These are phyloP conservation scores for Eimeria praecox DNA, from an alignment of 169 alveolate species.

Conservation along the genomic window DNA sequence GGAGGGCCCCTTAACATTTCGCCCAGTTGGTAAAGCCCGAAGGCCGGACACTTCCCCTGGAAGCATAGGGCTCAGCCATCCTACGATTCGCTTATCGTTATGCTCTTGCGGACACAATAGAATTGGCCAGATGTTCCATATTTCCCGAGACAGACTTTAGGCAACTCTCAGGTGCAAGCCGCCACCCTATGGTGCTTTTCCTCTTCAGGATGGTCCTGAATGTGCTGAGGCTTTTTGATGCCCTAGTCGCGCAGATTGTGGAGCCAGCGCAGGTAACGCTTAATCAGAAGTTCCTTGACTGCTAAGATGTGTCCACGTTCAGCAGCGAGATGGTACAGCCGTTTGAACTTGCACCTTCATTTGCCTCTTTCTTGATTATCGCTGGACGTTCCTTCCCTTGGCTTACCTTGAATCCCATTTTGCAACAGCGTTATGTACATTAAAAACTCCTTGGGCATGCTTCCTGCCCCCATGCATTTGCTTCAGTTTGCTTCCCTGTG, in stretches of 20 bases:
- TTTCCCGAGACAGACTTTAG: background rate
- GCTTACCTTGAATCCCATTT: background rate
- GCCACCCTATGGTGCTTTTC: background rate
- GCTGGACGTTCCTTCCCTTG: background rate
- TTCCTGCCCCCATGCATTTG: background rate
- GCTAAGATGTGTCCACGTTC: background rate
- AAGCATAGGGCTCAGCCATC: background rate
- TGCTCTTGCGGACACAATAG: background rate
- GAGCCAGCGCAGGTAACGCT: constrained; percentile 35
- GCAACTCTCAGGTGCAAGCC: background rate
- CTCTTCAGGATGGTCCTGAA: constrained; percentile 55
- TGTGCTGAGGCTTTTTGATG: constrained; percentile 60
- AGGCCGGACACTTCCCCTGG: background rate
- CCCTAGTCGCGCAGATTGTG: constrained; percentile 28
- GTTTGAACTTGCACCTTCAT: background rate
- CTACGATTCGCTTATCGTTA: background rate
- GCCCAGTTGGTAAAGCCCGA: constrained; percentile 43
- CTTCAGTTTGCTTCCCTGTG: background rate
- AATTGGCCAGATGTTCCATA: background rate
- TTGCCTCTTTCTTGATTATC: background rate
- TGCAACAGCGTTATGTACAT: background rate
- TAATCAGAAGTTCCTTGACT: too few species aligned
- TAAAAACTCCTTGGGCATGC: background rate
- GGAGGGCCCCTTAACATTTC: constrained; percentile 56
- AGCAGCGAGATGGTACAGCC: background rate